phyloP scores from a whole-genome alignment of 805 yeast genomes.

The Schizosaccharomyces osmophilus region DNA sequence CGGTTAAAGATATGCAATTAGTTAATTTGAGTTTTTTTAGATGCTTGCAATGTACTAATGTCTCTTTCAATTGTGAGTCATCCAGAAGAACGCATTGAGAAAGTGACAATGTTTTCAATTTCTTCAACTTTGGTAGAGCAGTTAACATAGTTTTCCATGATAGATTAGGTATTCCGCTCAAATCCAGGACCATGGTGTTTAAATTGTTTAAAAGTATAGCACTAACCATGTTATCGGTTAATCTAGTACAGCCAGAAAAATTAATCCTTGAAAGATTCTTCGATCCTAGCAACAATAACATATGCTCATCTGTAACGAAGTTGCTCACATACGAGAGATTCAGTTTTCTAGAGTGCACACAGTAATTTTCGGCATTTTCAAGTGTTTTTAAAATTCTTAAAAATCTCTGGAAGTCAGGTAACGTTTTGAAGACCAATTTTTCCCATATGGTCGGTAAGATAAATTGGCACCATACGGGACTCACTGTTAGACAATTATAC shows the following conservation, averaged over 20 bases:
- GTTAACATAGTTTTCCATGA: background rate
- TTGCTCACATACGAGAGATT: background rate
- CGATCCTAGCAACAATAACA: background rate
- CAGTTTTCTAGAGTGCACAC: background rate
- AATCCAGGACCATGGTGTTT: background rate
- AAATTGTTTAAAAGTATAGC: background rate
- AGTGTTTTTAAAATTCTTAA: background rate
- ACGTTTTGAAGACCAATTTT: background rate
- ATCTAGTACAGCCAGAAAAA: background rate
- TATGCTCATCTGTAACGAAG: background rate
- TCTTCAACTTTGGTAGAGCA: too few species aligned
- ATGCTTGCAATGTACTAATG: slow-evolving; percentile 42
- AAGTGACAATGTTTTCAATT: too few species aligned
- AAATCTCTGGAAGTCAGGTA: background rate
- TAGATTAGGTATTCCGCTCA: background rate
- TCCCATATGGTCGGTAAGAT: background rate
- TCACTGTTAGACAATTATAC: background rate
- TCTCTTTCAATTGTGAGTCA: slow-evolving; percentile 19
- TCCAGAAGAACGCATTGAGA: slow-evolving; percentile 11
- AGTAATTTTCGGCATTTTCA: background rate
- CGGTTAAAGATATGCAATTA: slow-evolving; percentile 42
- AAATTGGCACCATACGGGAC: background rate
- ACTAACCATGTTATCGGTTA: background rate
- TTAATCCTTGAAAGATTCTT: background rate
- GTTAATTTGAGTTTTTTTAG: slow-evolving; percentile 64